Base-by-base conservation (phyloP, 352 stramenopile genomes). In the Phytophthora melonis region DNA sequence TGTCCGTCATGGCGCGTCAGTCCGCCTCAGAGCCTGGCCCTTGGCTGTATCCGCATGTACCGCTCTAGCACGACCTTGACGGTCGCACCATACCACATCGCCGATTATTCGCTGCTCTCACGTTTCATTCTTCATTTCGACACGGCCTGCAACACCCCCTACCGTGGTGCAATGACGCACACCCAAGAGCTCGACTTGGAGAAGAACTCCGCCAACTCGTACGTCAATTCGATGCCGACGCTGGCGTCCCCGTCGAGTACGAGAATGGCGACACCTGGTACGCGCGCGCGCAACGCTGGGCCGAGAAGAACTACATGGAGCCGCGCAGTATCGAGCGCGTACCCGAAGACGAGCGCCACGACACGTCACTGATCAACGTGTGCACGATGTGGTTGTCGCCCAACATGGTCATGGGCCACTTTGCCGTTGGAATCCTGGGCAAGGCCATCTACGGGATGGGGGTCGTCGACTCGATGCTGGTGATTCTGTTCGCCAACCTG, bases 241-340 rank as follows among this genome's bases (percentile, higher is more conserved):
- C 61, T 32, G 68, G 71, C 63, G 57, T 72, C 21, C 68, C 57
- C 7, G 63, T 75, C 39, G 68, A 75, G 50, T 75, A 64, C 41
- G 63, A 75, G 21, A 68, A 75, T 64, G 63, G 68, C 9, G 68
- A 75, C 57, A 72, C 68, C 5, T 75, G 68, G 68, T 75, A 75
- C 27, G 68, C 68, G 14, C 56, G 68, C 14, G 68, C 68, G 10
- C 63, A 75, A 25, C 63, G 63, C 9, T 75, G 68, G 68, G 68
- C 63, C 27, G 62, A 75, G 57, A 75, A 75, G 43, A 75, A 75
- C 68, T 72, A 75, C 57, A 72, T 75, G 68, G 68, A 75, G 41
- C 68, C 68, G 25, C 68, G 68, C 39, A 75, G 68, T 39, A 75
- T 75, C 63, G 68, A 75, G 63, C 68, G 68, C 5, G 68, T 75